These are phyloP conservation scores for Panellus pusillus DNA, from an alignment of 768 basidiomycete genomes.

Conservation along the genomic window DNA sequence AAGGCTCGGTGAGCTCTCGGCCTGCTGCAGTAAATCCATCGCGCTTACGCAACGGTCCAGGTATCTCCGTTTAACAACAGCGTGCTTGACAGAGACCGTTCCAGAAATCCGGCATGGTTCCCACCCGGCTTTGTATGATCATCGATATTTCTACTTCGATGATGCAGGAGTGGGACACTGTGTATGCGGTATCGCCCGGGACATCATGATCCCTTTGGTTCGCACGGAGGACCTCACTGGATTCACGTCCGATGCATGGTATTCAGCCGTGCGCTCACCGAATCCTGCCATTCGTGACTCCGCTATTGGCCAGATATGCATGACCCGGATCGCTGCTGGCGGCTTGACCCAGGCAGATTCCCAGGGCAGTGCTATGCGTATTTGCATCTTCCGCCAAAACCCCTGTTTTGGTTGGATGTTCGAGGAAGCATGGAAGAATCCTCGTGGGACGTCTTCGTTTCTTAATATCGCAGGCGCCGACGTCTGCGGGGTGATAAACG, in stretches of 20 bases:
- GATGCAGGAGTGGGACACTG: conserved; percentile 6
- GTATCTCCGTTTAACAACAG: conserved; percentile 10
- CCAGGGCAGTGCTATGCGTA: conserved; percentile 13
- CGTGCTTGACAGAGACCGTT: conserved; percentile 18
- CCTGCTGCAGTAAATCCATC: neutral
- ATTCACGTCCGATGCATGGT: conserved; percentile 20
- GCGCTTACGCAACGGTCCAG: neutral
- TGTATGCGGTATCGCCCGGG: conserved; percentile 9
- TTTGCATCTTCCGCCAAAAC: conserved; percentile 16
- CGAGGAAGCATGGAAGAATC: conserved; percentile 15
- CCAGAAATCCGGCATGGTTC: conserved; percentile 17
- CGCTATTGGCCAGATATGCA: conserved; percentile 15
- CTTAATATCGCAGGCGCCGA: conserved; percentile 16
- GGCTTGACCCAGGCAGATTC: conserved; percentile 17
- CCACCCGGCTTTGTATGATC: conserved; percentile 11
- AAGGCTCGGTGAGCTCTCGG: neutral
- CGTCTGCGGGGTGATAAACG: conserved; percentile 10
- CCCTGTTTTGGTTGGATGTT: conserved; percentile 18
- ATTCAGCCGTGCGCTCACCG: conserved; percentile 10
- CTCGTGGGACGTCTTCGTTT: conserved; percentile 11
- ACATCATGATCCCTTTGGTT: conserved; percentile 6
- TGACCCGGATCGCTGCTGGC: conserved; percentile 12
- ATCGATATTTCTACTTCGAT: conserved; percentile 20
- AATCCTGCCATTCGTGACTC: neutral
- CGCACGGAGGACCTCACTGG: conserved; percentile 3